Conservation (phyloP, 2,329 filamentous ascomycete genomes). For the Colletotrichum orchidophilum region DNA sequence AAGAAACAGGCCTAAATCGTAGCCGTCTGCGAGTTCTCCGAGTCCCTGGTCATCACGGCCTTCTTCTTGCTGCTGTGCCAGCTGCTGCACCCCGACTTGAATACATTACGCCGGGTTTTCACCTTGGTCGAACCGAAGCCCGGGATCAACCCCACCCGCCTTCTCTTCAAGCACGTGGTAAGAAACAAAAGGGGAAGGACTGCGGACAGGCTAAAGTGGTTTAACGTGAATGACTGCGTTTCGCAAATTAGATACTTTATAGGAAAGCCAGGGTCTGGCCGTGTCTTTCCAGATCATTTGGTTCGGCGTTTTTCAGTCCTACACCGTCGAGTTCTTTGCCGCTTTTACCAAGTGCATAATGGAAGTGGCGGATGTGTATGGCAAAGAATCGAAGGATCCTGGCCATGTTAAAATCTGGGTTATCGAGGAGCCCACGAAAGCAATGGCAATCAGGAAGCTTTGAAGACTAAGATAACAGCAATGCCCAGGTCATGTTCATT, state of each 20-base stretch:
- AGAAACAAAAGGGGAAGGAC: neutral
- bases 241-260: no score
- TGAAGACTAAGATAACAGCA: neutral
- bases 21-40: conserved; percentile 16
- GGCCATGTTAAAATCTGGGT: conserved; percentile 8
- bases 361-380: neutral
- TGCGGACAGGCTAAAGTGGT: neutral
- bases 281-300: neutral
- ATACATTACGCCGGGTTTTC: neutral
- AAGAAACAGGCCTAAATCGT: conserved; percentile 16
- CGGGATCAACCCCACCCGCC: conserved; percentile 4
- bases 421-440: no score
- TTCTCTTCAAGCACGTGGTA: neutral
- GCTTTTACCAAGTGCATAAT: conserved; percentile 7
- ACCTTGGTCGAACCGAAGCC: neutral
- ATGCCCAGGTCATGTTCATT: neutral
- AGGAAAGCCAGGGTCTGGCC: neutral
- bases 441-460: rapidly evolving
- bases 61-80: conserved; percentile 14
- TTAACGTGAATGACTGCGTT: neutral
- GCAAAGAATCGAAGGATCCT: conserved; percentile 4
- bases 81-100: neutral
- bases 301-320: conserved; percentile 10
- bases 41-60: conserved; percentile 11
- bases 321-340: conserved; percentile 8